Percentiles rank a stretch among this genome's conserved stretches.
Evolutionary conservation across 2,329 filamentous ascomycete species (phyloP).

Genomic region (Fusarium xyrophilum): DNA sequence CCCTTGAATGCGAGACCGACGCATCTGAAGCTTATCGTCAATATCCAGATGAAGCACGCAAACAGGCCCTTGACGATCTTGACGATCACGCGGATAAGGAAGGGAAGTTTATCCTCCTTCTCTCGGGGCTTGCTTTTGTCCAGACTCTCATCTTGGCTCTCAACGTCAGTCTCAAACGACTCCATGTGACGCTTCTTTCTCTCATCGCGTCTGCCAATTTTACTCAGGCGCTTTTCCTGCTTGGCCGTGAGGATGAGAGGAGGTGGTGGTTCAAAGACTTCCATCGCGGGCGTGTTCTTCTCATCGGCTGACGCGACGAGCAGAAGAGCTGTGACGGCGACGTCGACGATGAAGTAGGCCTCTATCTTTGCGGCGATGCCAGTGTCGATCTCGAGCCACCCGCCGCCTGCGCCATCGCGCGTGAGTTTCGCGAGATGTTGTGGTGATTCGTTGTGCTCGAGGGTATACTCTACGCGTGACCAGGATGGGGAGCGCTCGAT

Average conservation of each 20-base stretch:
- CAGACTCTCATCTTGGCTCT: conserved; percentile 63
- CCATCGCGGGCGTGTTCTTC: conserved; percentile 52
- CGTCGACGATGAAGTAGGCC: conserved; percentile 67
- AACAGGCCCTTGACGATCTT: conserved; percentile 61
- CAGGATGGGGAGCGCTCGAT: conserved; percentile 65
- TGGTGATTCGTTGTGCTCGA: conserved; percentile 69
- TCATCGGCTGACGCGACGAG: conserved; percentile 66
- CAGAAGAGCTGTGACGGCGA: conserved; percentile 65
- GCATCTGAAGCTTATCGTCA: conserved; percentile 63
- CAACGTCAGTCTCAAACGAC: conserved; percentile 66
- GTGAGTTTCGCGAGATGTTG: conserved; percentile 66
- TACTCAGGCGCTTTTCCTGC: conserved; percentile 42
- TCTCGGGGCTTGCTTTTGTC: conserved; percentile 49
- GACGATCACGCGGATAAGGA: conserved; percentile 55
- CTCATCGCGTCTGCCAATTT: conserved; percentile 43
- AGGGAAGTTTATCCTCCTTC: conserved; percentile 58
- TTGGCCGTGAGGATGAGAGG: conserved; percentile 35
- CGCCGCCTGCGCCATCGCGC: conserved; percentile 64
- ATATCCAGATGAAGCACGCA: conserved; percentile 65
- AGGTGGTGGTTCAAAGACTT: conserved; percentile 67
- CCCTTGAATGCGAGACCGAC: conserved; percentile 58
- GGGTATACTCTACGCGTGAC: conserved; percentile 68
- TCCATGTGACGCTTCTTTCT: conserved; percentile 55
- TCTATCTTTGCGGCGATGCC: conserved; percentile 65
- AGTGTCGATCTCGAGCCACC: conserved; percentile 68